Conservation (phyloP, 192 early-diverging fungal genomes). For the Coemansia sp. region DNA sequence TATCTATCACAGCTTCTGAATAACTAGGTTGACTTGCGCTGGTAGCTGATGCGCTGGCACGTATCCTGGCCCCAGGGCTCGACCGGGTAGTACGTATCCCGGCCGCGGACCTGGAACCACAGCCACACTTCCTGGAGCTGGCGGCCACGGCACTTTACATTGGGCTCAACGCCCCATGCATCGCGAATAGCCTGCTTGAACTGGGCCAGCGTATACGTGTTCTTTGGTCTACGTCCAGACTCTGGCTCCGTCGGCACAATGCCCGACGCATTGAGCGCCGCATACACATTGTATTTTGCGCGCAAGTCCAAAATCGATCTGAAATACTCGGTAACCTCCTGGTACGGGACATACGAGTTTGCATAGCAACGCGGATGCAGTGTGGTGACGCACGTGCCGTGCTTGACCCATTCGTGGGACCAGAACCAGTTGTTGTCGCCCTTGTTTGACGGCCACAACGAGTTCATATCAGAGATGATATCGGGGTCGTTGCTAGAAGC, state of each 20-base stretch:
- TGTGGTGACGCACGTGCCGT: constrained; percentile 75
- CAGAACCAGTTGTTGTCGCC: constrained; percentile 78
- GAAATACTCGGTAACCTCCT: constrained; percentile 66
- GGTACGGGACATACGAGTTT: constrained; percentile 37
- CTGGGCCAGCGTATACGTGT: constrained; percentile 40
- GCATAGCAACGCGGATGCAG: constrained; percentile 62
- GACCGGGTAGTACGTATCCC: constrained; percentile 45
- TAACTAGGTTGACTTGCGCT: constrained; percentile 18
- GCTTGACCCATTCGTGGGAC: constrained; percentile 81
- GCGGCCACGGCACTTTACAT: constrained; percentile 41
- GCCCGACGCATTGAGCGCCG: constrained; percentile 49
- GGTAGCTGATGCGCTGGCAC: constrained; percentile 45
- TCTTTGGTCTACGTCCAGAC: constrained; percentile 38
- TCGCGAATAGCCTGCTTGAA: constrained; percentile 36
- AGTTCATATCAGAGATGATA: constrained; percentile 57
- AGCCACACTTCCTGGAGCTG: constrained; percentile 47
- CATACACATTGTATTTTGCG: constrained; percentile 58
- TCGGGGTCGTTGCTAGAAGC: constrained; percentile 27
- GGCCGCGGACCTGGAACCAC: constrained; percentile 54
- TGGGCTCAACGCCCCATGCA: constrained; percentile 49
- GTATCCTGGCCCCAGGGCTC: constrained; percentile 42
- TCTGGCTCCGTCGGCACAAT: constrained; percentile 50
- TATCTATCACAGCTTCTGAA: background rate
- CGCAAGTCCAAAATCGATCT: constrained; percentile 56
- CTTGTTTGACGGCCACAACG: constrained; percentile 68